A percentile compares a stretch with the other conserved stretches of the same genome.
These are phyloP conservation scores for Wickerhamomyces strasburgensis DNA, from an alignment of 805 yeast genomes.

Conservation along the genomic window DNA sequence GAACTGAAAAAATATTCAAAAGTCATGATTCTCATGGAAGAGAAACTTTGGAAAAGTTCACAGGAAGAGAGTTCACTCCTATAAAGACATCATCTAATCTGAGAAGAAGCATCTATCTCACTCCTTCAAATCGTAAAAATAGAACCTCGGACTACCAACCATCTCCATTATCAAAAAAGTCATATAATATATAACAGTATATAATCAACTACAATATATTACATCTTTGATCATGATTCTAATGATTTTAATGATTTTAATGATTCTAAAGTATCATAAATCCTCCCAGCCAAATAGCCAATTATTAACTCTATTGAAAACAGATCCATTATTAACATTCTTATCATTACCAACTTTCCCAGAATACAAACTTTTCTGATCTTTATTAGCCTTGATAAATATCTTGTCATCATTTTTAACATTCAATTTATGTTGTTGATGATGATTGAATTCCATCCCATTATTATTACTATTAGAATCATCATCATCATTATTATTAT, in stretches of 20 bases:
- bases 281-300: conserved; percentile 56
- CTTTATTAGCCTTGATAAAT: conserved; percentile 26
- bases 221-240: too few species aligned
- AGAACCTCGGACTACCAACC: conserved; percentile 14
- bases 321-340: conserved; percentile 18
- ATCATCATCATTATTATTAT: too few species aligned
- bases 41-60: conserved; percentile 27
- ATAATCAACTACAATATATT: too few species aligned
- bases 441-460: conserved; percentile 13
- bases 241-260: too few species aligned
- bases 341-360: conserved; percentile 25
- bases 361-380: conserved; percentile 16
- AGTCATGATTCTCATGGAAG: conserved; percentile 40
- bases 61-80: conserved; percentile 29
- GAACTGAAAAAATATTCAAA: conserved; percentile 38
- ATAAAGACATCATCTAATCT: conserved; percentile 15
- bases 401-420: conserved; percentile 40
- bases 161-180: conserved; percentile 21
- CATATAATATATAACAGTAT: background rate
- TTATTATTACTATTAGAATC: too few species aligned
- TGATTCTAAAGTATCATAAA: conserved; percentile 20
- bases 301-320: conserved; percentile 35
- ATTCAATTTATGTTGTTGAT: conserved; percentile 27
- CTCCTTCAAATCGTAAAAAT: background rate
- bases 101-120: conserved; percentile 8